Evolutionary conservation across 2,329 filamentous ascomycete species (phyloP).

Genomic region (Venturia carpophila): DNA sequence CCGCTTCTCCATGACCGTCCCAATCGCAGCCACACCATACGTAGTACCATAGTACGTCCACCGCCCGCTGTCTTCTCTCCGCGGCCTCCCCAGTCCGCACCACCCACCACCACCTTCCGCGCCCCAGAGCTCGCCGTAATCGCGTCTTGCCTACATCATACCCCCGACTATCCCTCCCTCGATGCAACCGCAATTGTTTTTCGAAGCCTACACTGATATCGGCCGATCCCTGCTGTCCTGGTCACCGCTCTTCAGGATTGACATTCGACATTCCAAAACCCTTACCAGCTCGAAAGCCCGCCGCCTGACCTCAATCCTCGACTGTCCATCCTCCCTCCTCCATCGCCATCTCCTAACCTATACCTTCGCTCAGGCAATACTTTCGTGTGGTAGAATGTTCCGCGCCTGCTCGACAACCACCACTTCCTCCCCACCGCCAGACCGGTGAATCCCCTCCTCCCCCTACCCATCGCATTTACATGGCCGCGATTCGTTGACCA

Average conservation of each 20-base stretch:
- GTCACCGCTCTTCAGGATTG: background rate
- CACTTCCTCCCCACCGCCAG: slow-evolving; percentile 1
- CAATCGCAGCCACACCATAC: background rate
- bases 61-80: background rate
- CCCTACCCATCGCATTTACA: background rate
- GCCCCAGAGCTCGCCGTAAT: background rate
- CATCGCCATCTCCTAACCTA: background rate
- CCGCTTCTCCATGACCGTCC: background rate
- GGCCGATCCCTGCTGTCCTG: background rate
- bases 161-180: no score
- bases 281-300: background rate
- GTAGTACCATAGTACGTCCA: no score
- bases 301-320: background rate
- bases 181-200: no score
- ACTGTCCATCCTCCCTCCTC: background rate
- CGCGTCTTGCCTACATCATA: background rate
- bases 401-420: background rate
- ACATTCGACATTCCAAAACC: background rate
- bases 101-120: background rate
- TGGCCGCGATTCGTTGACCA: background rate
- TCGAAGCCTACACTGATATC: no score
- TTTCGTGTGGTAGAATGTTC: background rate
- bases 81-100: background rate
- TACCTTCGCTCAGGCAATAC: background rate
- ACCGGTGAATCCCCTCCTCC: background rate